A percentile compares a stretch with the other conserved stretches of the same genome.
These are phyloP conservation scores for Trichophyton benhamiae DNA, from an alignment of 2,329 filamentous ascomycete species.

Conservation along the genomic window DNA sequence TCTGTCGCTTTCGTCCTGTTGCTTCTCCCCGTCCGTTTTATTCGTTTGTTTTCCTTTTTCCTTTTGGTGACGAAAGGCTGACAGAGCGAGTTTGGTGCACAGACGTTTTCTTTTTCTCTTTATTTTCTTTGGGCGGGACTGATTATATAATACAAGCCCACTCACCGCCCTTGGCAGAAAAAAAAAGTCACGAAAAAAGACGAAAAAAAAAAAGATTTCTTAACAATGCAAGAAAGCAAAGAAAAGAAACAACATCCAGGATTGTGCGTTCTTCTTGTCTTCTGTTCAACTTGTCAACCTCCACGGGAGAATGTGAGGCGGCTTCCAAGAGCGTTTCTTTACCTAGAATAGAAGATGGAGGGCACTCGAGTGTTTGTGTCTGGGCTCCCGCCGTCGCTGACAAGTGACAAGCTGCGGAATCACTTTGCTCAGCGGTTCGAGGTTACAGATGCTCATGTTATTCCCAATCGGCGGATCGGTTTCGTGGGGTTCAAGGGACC, in stretches of 20 bases:
- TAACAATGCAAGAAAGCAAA: too few species aligned
- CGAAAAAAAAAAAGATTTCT: not conserved
- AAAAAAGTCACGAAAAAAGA: not conserved
- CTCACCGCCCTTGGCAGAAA: conserved; percentile 16
- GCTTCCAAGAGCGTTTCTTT: not conserved
- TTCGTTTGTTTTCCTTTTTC: not conserved
- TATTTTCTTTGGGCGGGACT: not conserved
- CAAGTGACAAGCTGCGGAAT: conserved; percentile 72
- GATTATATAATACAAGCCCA: conserved; percentile 11
- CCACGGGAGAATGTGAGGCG: not conserved
- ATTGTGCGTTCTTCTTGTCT: not conserved
- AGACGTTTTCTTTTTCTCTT: not conserved
- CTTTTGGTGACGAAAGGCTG: conserved; percentile 2
- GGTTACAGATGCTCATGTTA: conserved; percentile 85
- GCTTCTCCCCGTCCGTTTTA: not conserved
- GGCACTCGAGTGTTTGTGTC: conserved; percentile 63
- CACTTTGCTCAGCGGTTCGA: conserved; percentile 70
- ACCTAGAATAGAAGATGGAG: conserved; percentile 40
- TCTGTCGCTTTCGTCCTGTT: not conserved
- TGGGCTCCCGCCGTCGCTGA: conserved; percentile 71
- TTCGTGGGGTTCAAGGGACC: conserved; percentile 86
- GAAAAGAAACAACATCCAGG: not conserved
- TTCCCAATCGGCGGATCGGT: conserved; percentile 79
- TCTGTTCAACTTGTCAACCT: not conserved
- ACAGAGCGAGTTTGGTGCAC: not conserved